These are phyloP conservation scores for Aquilaria yunnanensis DNA, from an alignment of 345 rosid genomes.

Conservation along the genomic window DNA sequence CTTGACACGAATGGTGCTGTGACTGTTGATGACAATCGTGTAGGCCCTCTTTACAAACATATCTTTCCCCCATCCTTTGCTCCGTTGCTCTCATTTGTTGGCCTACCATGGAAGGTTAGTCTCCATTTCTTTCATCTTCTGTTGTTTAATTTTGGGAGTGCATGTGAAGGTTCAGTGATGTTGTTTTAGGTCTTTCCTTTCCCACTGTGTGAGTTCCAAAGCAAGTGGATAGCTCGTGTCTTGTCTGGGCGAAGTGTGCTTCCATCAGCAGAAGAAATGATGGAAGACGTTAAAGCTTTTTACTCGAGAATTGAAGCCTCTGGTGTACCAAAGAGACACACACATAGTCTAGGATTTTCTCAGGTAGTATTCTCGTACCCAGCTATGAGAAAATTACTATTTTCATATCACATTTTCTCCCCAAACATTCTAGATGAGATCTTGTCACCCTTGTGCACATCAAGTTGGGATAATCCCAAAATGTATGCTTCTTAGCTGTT, in stretches of 20 bases:
- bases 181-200: constrained; percentile 57
- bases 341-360: constrained; percentile 37
- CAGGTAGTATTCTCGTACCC: constrained; percentile 30
- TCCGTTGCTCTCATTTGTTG: constrained; percentile 79
- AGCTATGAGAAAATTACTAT: background rate
- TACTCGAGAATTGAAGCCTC: constrained; percentile 48
- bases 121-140: constrained; percentile 8
- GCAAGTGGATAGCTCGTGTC: constrained; percentile 85
- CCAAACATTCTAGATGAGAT: background rate
- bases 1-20: constrained; percentile 69
- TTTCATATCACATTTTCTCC: background rate
- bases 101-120: constrained; percentile 69
- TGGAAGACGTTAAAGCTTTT: constrained; percentile 44
- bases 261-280: constrained; percentile 64
- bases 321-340: constrained; percentile 51
- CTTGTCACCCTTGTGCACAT: background rate
- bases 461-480: no score
- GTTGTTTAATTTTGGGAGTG: background rate
- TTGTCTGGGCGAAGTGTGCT: constrained; percentile 63
- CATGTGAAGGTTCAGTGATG: background rate
- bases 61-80: constrained; percentile 67
- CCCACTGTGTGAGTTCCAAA: constrained; percentile 60
- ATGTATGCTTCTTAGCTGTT: background rate
- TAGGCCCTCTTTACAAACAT: constrained; percentile 75
- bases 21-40: constrained; percentile 68